Conservation (phyloP, 2,329 filamentous ascomycete genomes). For the Fusarium heterosporum region DNA sequence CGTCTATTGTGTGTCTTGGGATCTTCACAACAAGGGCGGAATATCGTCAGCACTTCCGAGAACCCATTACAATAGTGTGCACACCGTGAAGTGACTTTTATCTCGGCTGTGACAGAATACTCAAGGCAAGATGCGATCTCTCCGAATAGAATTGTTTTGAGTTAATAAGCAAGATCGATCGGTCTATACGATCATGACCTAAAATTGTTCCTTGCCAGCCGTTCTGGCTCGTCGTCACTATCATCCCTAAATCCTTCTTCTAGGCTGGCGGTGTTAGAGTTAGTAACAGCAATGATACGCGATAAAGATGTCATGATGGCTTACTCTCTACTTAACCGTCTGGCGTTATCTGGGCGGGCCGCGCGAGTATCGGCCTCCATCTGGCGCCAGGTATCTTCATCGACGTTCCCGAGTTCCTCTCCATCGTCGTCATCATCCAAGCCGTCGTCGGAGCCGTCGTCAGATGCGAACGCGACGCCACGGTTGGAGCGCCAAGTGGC, state of each 20-base stretch:
- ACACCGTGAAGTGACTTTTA: neutral
- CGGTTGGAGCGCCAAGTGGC: slow-evolving; percentile 59
- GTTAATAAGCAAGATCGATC: neutral
- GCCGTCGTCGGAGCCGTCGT: slow-evolving; percentile 61
- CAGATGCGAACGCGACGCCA: slow-evolving; percentile 56
- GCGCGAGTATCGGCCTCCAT: slow-evolving; percentile 52
- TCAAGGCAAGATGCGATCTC: neutral
- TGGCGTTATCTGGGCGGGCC: slow-evolving; percentile 60
- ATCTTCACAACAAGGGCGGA: too few species aligned
- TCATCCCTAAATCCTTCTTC: slow-evolving; percentile 67
- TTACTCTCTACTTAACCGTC: slow-evolving; percentile 80
- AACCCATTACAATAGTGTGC: neutral
- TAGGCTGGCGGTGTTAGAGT: slow-evolving; percentile 56
- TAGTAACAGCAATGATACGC: slow-evolving; percentile 9
- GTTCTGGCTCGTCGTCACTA: slow-evolving; percentile 57
- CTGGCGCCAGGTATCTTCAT: slow-evolving; percentile 59
- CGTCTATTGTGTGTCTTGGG: too few species aligned
- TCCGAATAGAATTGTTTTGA: neutral
- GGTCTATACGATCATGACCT: slow-evolving; percentile 32
- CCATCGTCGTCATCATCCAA: slow-evolving; percentile 64
- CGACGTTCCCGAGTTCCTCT: slow-evolving; percentile 74
- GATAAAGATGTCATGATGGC: slow-evolving; percentile 43
- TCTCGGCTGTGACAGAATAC: neutral
- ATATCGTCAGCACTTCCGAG: too few species aligned
- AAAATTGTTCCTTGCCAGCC: slow-evolving; percentile 38